These are phyloP conservation scores for Sisymbrium irio DNA, from an alignment of 345 rosid genomes.

Conservation along the genomic window DNA sequence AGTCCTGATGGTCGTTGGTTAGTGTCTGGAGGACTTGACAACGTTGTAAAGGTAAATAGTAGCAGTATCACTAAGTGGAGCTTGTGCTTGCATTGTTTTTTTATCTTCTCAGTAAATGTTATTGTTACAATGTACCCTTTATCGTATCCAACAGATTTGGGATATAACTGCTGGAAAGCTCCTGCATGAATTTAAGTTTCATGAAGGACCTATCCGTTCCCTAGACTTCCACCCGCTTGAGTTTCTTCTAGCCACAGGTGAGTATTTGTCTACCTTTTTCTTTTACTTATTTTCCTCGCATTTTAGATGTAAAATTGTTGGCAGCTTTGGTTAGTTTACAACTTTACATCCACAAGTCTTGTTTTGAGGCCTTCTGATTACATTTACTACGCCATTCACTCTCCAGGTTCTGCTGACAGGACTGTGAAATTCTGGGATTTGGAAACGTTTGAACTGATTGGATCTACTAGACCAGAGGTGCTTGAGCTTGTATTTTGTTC, in stretches of 20 bases:
- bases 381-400: conserved; percentile 9
- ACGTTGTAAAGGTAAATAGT: conserved; percentile 71
- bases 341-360: not conserved
- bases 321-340: not conserved
- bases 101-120: not conserved
- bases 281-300: too few species aligned
- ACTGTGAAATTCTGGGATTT: conserved; percentile 98
- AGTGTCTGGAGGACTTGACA: conserved; percentile 94
- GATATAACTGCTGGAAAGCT: conserved; percentile 99
- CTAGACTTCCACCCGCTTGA: conserved; percentile 94
- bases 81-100: conserved; percentile 1
- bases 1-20: conserved; percentile 99
- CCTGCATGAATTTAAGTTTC: conserved; percentile 89
- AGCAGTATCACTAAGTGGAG: not conserved
- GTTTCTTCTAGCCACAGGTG: conserved; percentile 95
- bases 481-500: conserved; percentile 1
- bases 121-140: not conserved
- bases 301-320: not conserved
- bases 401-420: conserved; percentile 90
- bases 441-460: conserved; percentile 96
- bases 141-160: conserved; percentile 24
- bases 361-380: conserved; percentile 13
- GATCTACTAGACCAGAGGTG: conserved; percentile 96
- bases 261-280: not conserved
- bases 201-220: conserved; percentile 81